These are phyloP conservation scores for Forsythia viridissima DNA, from an alignment of 257 asterid genomes.

Conservation along the genomic window DNA sequence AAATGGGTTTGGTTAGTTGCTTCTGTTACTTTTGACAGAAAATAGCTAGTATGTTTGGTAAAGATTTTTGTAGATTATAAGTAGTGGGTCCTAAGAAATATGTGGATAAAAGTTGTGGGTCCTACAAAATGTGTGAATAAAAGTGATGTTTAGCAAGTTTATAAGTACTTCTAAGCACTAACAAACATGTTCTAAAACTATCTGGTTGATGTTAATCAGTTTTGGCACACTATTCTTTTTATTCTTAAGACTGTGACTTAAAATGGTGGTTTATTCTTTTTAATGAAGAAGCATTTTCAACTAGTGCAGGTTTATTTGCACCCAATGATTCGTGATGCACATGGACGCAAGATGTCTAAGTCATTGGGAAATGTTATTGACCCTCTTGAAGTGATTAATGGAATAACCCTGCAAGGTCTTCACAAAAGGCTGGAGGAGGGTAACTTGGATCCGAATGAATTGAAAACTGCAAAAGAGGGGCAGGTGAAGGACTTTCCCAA, in stretches of 20 bases:
- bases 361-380: conserved; percentile 95
- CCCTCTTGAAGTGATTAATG: conserved; percentile 86
- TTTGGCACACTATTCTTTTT: neutral
- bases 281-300: conserved; percentile 17
- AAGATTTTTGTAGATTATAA: too few species aligned
- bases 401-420: conserved; percentile 70
- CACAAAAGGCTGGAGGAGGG: conserved; percentile 91
- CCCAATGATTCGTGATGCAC: conserved; percentile 97
- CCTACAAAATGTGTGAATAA: too few species aligned
- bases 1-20: conserved; percentile 8
- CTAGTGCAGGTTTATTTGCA: conserved; percentile 79
- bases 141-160: too few species aligned
- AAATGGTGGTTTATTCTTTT: neutral
- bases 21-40: neutral
- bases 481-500: conserved; percentile 84
- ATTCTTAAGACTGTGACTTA: neutral
- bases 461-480: conserved; percentile 84
- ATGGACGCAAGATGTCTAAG: conserved; percentile 99
- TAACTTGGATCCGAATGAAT: conserved; percentile 81
- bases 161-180: too few species aligned
- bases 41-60: neutral
- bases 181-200: neutral
- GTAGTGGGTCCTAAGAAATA: too few species aligned
- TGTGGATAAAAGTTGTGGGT: too few species aligned
- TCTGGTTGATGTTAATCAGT: neutral